Conservation (phyloP, 495 filamentous ascomycete species). For the Cladorrhinum samala region DNA sequence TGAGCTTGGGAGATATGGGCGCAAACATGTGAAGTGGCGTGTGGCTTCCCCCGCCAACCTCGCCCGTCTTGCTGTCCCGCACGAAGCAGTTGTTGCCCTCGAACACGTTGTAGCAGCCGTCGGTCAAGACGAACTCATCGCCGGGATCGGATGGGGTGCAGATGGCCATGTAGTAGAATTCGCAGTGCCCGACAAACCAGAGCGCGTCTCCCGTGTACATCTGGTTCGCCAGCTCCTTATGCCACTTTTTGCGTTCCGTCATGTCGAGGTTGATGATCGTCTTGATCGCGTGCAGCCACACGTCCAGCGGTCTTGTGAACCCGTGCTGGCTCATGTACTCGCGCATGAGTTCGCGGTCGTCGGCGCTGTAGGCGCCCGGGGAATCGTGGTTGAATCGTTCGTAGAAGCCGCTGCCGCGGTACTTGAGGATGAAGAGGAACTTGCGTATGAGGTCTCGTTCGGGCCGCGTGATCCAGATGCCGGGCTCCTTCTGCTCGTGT, state of each 20-base stretch:
- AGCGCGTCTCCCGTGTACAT: slow-evolving; percentile 38
- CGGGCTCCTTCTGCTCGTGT: slow-evolving; percentile 15
- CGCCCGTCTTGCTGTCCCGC: slow-evolving; percentile 19
- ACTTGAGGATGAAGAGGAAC: slow-evolving; percentile 51
- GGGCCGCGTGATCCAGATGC: slow-evolving; percentile 30
- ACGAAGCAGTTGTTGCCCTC: slow-evolving; percentile 38
- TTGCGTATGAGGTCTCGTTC: slow-evolving; percentile 43
- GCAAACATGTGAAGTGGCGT: slow-evolving; percentile 37
- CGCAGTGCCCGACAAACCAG: slow-evolving; percentile 36
- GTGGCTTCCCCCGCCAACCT: slow-evolving; percentile 1
- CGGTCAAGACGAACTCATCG: slow-evolving; percentile 47
- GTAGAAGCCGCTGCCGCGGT: slow-evolving; percentile 33
- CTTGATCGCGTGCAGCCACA: slow-evolving; percentile 48
- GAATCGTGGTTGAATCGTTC: slow-evolving; percentile 29
- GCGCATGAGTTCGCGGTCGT: slow-evolving; percentile 33
- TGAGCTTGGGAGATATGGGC: slow-evolving; percentile 44
- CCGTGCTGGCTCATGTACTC: slow-evolving; percentile 42
- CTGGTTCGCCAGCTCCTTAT: slow-evolving; percentile 20
- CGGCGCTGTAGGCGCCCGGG: slow-evolving; percentile 29
- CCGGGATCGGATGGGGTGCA: slow-evolving; percentile 32
- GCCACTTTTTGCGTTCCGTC: slow-evolving; percentile 34
- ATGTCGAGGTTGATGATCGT: slow-evolving; percentile 43
- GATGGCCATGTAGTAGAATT: slow-evolving; percentile 39
- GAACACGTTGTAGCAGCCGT: slow-evolving; percentile 40
- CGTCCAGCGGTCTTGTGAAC: slow-evolving; percentile 40